Percentiles rank a stretch among this genome's conserved stretches.
Evolutionary conservation across 169 alveolate species (phyloP).

Genomic region (Eimeria sp.): DNA sequence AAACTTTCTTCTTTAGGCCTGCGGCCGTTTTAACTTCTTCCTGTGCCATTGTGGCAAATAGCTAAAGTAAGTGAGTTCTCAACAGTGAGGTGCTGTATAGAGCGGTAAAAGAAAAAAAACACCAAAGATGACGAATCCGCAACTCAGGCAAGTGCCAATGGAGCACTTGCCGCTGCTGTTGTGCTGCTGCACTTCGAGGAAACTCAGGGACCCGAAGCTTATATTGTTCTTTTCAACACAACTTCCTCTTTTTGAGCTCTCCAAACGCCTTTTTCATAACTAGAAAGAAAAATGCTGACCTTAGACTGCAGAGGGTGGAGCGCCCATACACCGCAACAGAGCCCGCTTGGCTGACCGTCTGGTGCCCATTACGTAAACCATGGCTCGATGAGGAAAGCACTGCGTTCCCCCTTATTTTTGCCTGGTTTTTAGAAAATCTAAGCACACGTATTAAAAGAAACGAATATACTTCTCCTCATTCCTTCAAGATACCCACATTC

Average conservation of each 20-base stretch:
- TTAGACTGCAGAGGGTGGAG: not conserved
- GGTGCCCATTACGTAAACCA: conserved; percentile 10
- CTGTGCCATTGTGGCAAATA: conserved; percentile 59
- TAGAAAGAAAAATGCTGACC: not conserved
- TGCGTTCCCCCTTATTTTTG: not conserved
- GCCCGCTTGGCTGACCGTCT: conserved; percentile 28
- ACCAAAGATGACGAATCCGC: not conserved
- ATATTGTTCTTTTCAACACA: not conserved
- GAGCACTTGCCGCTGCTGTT: conserved; percentile 2
- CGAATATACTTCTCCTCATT: not conserved
- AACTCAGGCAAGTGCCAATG: conserved; percentile 16
- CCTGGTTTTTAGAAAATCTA: not conserved
- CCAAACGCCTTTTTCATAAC: not conserved
- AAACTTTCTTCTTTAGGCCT: conserved; percentile 77
- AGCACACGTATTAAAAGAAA: not conserved
- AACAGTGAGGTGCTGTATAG: not conserved
- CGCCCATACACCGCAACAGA: not conserved
- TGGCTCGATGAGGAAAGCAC: conserved; percentile 26
- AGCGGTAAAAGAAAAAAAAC: not conserved
- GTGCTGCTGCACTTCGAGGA: not conserved
- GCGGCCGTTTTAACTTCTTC: conserved; percentile 84
- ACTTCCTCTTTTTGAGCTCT: not conserved
- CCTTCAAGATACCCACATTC: not conserved
- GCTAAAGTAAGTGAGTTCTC: not conserved
- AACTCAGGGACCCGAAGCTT: not conserved